Evolutionary conservation across 805 yeast genomes (phyloP).

Genomic region (Candida suzukii): DNA sequence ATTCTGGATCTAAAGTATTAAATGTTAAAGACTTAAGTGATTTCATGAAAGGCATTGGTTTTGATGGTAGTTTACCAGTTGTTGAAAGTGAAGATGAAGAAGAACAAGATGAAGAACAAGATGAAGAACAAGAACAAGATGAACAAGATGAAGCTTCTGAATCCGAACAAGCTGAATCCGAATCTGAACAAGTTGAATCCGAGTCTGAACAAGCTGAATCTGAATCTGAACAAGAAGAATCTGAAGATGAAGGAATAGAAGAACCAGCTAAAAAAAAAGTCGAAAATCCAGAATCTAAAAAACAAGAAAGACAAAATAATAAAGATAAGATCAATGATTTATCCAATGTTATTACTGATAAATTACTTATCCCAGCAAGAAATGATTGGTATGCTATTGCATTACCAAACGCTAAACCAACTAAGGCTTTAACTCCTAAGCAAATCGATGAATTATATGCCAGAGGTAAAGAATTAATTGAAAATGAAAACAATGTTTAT

Average conservation of each 20-base stretch:
- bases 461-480: constrained; percentile 60
- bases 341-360: constrained; percentile 48
- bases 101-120: constrained; percentile 29
- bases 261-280: constrained; percentile 17
- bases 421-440: constrained; percentile 37
- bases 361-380: constrained; percentile 52
- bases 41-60: constrained; percentile 65
- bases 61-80: constrained; percentile 34
- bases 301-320: constrained; percentile 23
- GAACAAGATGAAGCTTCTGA: too few species aligned
- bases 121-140: constrained; percentile 26
- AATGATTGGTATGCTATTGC: constrained; percentile 74
- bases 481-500: constrained; percentile 64
- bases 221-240: constrained; percentile 23
- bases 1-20: constrained; percentile 29
- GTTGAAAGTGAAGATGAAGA: constrained; percentile 28
- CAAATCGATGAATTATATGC: constrained; percentile 56
- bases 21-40: constrained; percentile 47
- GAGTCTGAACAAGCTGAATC: constrained; percentile 22
- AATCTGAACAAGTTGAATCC: constrained; percentile 22
- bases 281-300: constrained; percentile 14
- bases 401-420: constrained; percentile 17
- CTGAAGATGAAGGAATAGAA: constrained; percentile 20
- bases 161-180: constrained; percentile 27
- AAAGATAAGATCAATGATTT: constrained; percentile 25